phyloP scores from a whole-genome alignment of 306 rosid genomes.

The Glycine tomentella region DNA sequence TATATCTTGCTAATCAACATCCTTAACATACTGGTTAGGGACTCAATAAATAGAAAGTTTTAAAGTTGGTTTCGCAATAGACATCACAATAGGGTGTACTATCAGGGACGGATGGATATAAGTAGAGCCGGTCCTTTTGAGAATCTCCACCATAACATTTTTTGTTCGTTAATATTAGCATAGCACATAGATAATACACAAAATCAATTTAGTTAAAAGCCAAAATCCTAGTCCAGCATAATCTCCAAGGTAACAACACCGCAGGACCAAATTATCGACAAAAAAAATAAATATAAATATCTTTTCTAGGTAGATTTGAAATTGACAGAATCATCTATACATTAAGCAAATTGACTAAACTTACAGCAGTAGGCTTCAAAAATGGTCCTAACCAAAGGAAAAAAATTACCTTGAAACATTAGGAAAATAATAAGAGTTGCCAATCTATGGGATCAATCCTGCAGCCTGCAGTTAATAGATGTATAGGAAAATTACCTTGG shows the following conservation, averaged over 20 bases:
- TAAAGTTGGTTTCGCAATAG: too few species aligned
- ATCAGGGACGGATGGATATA: too few species aligned
- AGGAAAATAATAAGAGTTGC: conserved; percentile 65
- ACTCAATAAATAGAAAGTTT: too few species aligned
- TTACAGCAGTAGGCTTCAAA: conserved; percentile 1
- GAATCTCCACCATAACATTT: conserved; percentile 14
- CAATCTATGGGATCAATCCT: conserved; percentile 73
- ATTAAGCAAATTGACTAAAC: conserved; percentile 21
- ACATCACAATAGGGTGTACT: too few species aligned
- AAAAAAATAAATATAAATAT: too few species aligned
- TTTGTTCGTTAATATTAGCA: neutral
- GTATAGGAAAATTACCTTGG: too few species aligned
- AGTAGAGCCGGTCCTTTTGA: neutral
- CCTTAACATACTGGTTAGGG: too few species aligned
- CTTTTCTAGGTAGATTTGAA: conserved; percentile 33
- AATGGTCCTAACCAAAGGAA: neutral
- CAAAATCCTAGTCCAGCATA: conserved; percentile 8
- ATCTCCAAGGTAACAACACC: neutral
- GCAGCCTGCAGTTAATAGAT: too few species aligned
- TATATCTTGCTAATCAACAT: too few species aligned
- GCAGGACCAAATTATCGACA: conserved; percentile 6
- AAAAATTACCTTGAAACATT: neutral
- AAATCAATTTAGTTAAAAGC: conserved; percentile 6
- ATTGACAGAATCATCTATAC: conserved; percentile 16
- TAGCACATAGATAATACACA: conserved; percentile 39